Conservation (phyloP, 108 stramenopile species). For the Skeletonema costatum region DNA sequence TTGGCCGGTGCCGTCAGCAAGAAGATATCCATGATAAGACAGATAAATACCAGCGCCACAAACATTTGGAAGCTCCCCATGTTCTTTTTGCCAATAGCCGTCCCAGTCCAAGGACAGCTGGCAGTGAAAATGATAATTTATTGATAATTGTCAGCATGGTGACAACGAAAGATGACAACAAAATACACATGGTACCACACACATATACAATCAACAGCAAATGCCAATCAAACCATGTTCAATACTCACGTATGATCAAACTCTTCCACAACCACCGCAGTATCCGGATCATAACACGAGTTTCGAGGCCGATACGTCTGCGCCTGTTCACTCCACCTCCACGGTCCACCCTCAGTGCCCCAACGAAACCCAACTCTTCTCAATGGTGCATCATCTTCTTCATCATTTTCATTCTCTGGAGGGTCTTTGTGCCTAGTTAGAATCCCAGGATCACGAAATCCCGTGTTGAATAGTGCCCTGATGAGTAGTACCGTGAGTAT, state of each 20-base stretch:
- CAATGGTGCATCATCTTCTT: slow-evolving; percentile 16
- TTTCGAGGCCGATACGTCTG: slow-evolving; percentile 79
- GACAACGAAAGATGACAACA: too few relatives aligned
- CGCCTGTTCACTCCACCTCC: slow-evolving; percentile 74
- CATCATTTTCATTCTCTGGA: slow-evolving; percentile 20
- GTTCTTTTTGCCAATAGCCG: slow-evolving; percentile 85
- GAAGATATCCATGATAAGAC: slow-evolving; percentile 61
- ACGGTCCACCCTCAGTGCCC: slow-evolving; percentile 26
- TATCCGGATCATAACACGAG: slow-evolving; percentile 85
- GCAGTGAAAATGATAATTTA: slow-evolving; percentile 12
- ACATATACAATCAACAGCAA: not conserved
- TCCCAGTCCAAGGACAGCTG: slow-evolving; percentile 70
- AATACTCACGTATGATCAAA: slow-evolving; percentile 91
- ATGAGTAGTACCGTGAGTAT: slow-evolving; percentile 40
- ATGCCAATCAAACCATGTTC: not conserved
- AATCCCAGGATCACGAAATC: slow-evolving; percentile 62
- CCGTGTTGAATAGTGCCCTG: slow-evolving; percentile 36
- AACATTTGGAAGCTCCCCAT: slow-evolving; percentile 76
- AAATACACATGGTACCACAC: too few relatives aligned
- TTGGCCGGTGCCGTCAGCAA: slow-evolving; percentile 22
- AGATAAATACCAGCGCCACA: slow-evolving; percentile 66
- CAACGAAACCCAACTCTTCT: slow-evolving; percentile 41
- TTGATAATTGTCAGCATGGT: not conserved
- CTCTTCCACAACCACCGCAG: slow-evolving; percentile 84
- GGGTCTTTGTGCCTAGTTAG: slow-evolving; percentile 35